These are phyloP conservation scores for Priceomyces melissophilus DNA, from an alignment of 805 yeast genomes.

Conservation along the genomic window DNA sequence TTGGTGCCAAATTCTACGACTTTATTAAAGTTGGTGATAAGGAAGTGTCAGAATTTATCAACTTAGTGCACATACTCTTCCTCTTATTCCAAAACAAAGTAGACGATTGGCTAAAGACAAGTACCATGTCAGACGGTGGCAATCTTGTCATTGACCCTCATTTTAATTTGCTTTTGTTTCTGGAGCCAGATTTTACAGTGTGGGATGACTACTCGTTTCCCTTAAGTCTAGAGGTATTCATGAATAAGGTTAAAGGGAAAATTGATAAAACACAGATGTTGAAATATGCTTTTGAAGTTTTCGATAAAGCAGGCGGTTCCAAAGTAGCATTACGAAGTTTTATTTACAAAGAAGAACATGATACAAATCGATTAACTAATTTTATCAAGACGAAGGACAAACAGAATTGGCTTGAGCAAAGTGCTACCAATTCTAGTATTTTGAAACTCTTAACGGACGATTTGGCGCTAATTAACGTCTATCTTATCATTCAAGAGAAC, in stretches of 20 bases:
- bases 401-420: too few relatives aligned
- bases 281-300: neutral
- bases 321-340: too few relatives aligned
- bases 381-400: too few relatives aligned
- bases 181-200: neutral
- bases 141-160: constrained; percentile 12
- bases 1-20: constrained; percentile 1
- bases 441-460: too few relatives aligned
- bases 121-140: constrained; percentile 3
- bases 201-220: neutral
- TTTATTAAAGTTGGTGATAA: constrained; percentile 1
- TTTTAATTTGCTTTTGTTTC: constrained; percentile 9
- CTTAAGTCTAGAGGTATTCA: neutral
- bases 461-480: too few relatives aligned
- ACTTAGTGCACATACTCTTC: constrained; percentile 5
- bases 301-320: neutral
- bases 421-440: too few relatives aligned
- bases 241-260: neutral
- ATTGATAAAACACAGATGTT: neutral
- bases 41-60: constrained; percentile 4
- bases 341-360: too few relatives aligned
- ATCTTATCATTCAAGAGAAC: too few relatives aligned
- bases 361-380: too few relatives aligned
- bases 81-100: constrained; percentile 1
- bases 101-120: constrained; percentile 2